These are phyloP conservation scores for Schoenoplectus tabernaemontani DNA, from an alignment of 202 grass and related monocot genomes.

Conservation along the genomic window DNA sequence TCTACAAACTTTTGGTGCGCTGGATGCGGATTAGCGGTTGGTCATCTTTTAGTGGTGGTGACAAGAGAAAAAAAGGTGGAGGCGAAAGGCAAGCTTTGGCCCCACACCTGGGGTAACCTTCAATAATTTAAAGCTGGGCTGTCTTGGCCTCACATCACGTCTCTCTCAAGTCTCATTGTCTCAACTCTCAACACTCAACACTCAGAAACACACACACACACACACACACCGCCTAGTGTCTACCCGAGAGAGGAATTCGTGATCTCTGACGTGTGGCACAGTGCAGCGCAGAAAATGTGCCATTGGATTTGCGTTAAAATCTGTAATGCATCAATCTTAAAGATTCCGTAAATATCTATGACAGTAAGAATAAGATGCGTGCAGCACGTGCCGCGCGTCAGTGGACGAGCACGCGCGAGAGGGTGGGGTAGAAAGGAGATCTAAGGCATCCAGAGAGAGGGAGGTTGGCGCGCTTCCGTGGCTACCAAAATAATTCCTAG, in stretches of 20 bases:
- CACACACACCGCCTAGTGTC: not conserved
- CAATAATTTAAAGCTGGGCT: slow-evolving; percentile 24
- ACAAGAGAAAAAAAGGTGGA: slow-evolving; percentile 21
- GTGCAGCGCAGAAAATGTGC: too few species aligned
- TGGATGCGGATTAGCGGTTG: slow-evolving; percentile 25
- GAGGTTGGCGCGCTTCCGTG: not conserved
- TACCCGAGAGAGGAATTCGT: not conserved
- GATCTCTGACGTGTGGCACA: too few species aligned
- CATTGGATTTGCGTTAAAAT: too few species aligned
- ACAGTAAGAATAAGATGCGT: too few species aligned
- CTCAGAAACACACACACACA: not conserved
- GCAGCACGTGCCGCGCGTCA: too few species aligned
- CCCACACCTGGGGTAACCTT: slow-evolving; percentile 5
- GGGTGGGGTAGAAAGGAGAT: not conserved
- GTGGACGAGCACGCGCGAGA: too few species aligned
- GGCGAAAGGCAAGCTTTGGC: slow-evolving; percentile 22
- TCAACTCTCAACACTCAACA: not conserved
- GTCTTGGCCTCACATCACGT: slow-evolving; percentile 28
- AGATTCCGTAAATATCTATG: too few species aligned
- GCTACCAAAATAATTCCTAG: not conserved
- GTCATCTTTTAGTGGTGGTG: slow-evolving; percentile 34
- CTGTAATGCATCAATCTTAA: too few species aligned
- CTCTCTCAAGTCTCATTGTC: not conserved
- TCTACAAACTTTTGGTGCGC: slow-evolving; percentile 14
- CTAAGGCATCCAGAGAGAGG: not conserved